These are phyloP conservation scores for Epithemia pelagica DNA, from an alignment of 108 stramenopile genomes.

Conservation along the genomic window DNA sequence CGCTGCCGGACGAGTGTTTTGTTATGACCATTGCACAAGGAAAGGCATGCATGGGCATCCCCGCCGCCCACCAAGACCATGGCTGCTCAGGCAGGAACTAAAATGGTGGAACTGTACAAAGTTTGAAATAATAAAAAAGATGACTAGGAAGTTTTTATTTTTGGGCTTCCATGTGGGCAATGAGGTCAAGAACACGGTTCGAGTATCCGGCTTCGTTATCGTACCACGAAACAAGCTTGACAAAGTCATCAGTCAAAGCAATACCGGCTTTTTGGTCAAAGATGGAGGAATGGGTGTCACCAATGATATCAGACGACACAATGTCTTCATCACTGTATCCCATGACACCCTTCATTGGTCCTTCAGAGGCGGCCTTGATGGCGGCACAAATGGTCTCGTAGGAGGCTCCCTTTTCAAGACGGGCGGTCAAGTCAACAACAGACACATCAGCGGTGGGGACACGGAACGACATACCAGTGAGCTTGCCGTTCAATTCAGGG, in stretches of 20 bases:
- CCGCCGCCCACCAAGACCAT: too few relatives aligned
- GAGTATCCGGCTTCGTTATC: slow-evolving; percentile 98
- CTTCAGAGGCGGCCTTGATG: slow-evolving; percentile 93
- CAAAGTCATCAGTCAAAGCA: slow-evolving; percentile 93
- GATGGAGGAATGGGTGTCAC: slow-evolving; percentile 86
- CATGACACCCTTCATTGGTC: slow-evolving; percentile 89
- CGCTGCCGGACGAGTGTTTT: too few relatives aligned
- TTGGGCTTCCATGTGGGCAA: slow-evolving; percentile 86
- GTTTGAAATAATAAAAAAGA: too few relatives aligned
- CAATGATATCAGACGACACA: slow-evolving; percentile 95
- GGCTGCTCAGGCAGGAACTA: too few relatives aligned
- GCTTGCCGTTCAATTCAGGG: slow-evolving; percentile 96
- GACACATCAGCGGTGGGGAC: slow-evolving; percentile 99
- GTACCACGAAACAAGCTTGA: slow-evolving; percentile 99
- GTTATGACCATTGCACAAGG: too few relatives aligned
- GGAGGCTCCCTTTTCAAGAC: slow-evolving; percentile 88
- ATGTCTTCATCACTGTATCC: slow-evolving; percentile 94
- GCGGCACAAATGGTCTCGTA: slow-evolving; percentile 95
- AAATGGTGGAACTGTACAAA: too few relatives aligned
- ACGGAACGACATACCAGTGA: slow-evolving; percentile 99
- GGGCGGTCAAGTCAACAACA: slow-evolving; percentile 95
- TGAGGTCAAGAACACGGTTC: slow-evolving; percentile 85
- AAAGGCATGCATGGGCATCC: too few relatives aligned
- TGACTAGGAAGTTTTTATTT: slow-evolving; percentile 14
- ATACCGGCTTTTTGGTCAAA: slow-evolving; percentile 98